Percentiles rank a stretch among this genome's conserved stretches.
phyloP scores from a whole-genome alignment of 371 early-diverging fungal genomes.

The Saksenaea vasiformis region DNA sequence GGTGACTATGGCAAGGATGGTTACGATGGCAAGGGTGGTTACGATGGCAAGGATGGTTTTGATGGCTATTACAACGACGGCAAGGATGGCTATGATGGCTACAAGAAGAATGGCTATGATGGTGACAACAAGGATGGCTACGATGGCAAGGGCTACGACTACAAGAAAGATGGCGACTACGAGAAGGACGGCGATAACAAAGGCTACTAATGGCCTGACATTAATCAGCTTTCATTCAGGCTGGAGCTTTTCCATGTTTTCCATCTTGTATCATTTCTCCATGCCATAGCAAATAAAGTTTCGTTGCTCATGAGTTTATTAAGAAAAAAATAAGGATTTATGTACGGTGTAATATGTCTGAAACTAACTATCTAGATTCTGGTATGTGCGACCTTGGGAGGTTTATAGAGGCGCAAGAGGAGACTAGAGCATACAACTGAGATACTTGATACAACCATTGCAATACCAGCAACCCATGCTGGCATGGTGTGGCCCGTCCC shows the following conservation, averaged over 20 bases:
- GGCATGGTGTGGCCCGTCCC: constrained; percentile 53
- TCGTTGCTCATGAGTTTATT: too few relatives aligned
- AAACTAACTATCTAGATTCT: background rate
- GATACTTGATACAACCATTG: constrained; percentile 81
- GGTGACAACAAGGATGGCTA: background rate
- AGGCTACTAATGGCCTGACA: background rate
- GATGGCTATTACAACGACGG: background rate
- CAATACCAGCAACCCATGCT: constrained; percentile 78
- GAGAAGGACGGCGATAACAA: background rate
- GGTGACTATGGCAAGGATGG: background rate
- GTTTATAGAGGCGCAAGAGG: constrained; percentile 55
- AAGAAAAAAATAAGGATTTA: background rate
- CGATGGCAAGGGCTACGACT: background rate
- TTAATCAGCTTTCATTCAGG: background rate
- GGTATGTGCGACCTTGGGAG: constrained; percentile 23
- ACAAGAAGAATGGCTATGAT: background rate
- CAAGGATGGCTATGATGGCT: background rate
- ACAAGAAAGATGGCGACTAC: background rate
- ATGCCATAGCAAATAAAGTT: background rate
- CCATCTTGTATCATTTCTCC: constrained; percentile 2
- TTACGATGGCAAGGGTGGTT: background rate
- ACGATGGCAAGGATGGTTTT: background rate
- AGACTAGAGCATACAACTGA: constrained; percentile 77
- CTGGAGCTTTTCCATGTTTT: background rate
- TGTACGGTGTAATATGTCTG: background rate